Conservation (phyloP, 2,329 filamentous ascomycete species). For the Fusarium tuaranense region DNA sequence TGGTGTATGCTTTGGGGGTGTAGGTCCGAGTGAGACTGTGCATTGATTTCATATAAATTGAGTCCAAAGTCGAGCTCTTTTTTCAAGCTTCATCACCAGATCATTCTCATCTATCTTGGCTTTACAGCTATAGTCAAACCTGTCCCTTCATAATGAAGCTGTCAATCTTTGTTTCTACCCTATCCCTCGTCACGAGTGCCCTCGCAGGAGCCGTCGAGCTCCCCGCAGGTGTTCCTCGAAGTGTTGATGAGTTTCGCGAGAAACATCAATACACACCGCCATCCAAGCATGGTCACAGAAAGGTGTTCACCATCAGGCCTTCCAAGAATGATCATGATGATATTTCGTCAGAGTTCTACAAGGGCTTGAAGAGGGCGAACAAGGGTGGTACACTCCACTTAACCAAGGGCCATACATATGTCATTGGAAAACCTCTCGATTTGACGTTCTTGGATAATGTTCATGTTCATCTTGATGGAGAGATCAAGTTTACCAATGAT, state of each 20-base stretch:
- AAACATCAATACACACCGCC: conserved; percentile 37
- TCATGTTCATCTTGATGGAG: conserved; percentile 42
- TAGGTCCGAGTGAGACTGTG: conserved; percentile 11
- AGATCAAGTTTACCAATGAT: conserved; percentile 44
- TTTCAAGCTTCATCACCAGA: neutral
- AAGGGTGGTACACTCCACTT: conserved; percentile 39
- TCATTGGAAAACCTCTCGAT: conserved; percentile 42
- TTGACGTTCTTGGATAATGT: conserved; percentile 39
- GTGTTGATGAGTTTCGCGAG: conserved; percentile 38
- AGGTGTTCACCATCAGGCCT: conserved; percentile 33
- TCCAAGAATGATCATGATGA: conserved; percentile 38
- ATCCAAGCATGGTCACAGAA: conserved; percentile 21
- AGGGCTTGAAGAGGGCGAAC: conserved; percentile 39
- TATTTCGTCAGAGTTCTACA: conserved; percentile 36
- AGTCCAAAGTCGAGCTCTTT: neutral
- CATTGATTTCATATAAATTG: conserved; percentile 19
- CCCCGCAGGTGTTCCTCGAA: conserved; percentile 41
- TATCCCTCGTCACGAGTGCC: conserved; percentile 33
- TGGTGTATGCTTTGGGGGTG: conserved; percentile 6
- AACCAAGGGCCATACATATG: conserved; percentile 36
- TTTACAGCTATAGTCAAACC: neutral
- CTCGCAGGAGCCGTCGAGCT: conserved; percentile 38
- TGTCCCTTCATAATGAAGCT: conserved; percentile 35
- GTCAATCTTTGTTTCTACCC: conserved; percentile 30
- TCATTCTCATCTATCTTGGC: neutral